Base-by-base conservation (phyloP, 441 rosid species). In the Pelargonium fulgidum region DNA sequence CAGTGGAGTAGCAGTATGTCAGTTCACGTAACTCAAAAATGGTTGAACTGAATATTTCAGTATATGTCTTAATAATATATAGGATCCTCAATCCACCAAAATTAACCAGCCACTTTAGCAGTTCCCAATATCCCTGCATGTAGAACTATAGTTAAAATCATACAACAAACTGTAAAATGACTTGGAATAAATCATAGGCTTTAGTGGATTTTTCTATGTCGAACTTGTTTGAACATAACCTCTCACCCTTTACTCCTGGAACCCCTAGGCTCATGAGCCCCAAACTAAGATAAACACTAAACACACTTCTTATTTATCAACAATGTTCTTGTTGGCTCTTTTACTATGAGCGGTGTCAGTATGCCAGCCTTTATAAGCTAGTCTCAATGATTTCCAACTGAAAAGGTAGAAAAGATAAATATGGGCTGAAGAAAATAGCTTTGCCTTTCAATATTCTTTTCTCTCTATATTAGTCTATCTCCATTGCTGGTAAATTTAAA, bases 91-190 rank as follows among this genome's bases (percentile, higher is more conserved):
- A 44, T 10, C 11, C 47, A 10, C 47, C 47, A 24, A 44, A 62
- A 67, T 62, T 64, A 47, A 14, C 58, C 58, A 50, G 16, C 62
- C 22, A 61, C 68, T 73, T 67, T 67, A 47, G 70, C 47, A 50
- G 41, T 63, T 67, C 52, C n/a, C 62, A 16, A 54, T 54, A 54
- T 54, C 22, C 62, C 62, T 54, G 62, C 62, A 54, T 6, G 4
- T 54, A 42, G 47, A 42, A 42, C 47, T 42, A 42, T 8, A 1
- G 47, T 42, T 42, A 42, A 7, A 42, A 42, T 42, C 47, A 42
- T 29, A 48, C 7, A 45, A 2, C 52, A 11, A 45, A 33, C 39
- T 5, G 7, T 33, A 33, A 33, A 33, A 33, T 33, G 39, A 33
- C 39, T 33, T 33, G 39, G 6, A 33, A 33, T 33, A 3, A 29